Conservation (phyloP, 1,284 basidiomycete species). For the Apiotrichum porosum region DNA sequence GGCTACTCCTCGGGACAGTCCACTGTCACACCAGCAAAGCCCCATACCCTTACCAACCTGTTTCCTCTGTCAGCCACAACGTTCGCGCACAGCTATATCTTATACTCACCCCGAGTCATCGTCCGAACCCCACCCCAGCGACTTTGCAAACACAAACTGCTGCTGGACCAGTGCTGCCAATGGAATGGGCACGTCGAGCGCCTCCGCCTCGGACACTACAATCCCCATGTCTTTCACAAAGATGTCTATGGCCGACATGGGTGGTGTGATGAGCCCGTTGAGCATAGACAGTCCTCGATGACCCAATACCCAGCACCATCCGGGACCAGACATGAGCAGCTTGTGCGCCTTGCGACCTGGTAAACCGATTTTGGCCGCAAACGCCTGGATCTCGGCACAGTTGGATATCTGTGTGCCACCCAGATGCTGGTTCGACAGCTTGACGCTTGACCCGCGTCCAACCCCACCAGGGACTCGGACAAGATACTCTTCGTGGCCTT, state of each 20-base stretch:
- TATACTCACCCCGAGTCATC: conserved; percentile 20
- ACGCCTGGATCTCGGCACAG: conserved; percentile 26
- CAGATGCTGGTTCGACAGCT: conserved; percentile 21
- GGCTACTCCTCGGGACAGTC: background rate
- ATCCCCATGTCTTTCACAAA: conserved; percentile 21
- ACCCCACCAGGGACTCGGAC: conserved; percentile 16
- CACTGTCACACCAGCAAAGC: background rate
- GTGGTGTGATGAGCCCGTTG: conserved; percentile 15
- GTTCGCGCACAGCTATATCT: background rate
- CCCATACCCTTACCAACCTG: conserved; percentile 2
- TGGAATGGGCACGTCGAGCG: conserved; percentile 1
- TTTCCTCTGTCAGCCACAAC: background rate
- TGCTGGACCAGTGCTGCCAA: conserved; percentile 15
- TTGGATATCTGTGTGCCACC: conserved; percentile 21
- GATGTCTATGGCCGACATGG: conserved; percentile 12
- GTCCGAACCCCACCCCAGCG: conserved; percentile 18
- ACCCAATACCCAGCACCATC: conserved; percentile 12
- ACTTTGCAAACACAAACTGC: conserved; percentile 9
- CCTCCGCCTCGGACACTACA: conserved; percentile 14
- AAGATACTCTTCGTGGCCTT: conserved; percentile 13
- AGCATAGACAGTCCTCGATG: conserved; percentile 21
- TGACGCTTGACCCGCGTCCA: conserved; percentile 20
- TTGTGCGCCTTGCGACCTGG: conserved; percentile 9
- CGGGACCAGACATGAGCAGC: conserved; percentile 13
- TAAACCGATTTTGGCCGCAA: conserved; percentile 25